Percentiles rank a stretch among this genome's conserved stretches.
phyloP scores from a whole-genome alignment of 2,329 filamentous ascomycete genomes.

The Cercospora janseana region DNA sequence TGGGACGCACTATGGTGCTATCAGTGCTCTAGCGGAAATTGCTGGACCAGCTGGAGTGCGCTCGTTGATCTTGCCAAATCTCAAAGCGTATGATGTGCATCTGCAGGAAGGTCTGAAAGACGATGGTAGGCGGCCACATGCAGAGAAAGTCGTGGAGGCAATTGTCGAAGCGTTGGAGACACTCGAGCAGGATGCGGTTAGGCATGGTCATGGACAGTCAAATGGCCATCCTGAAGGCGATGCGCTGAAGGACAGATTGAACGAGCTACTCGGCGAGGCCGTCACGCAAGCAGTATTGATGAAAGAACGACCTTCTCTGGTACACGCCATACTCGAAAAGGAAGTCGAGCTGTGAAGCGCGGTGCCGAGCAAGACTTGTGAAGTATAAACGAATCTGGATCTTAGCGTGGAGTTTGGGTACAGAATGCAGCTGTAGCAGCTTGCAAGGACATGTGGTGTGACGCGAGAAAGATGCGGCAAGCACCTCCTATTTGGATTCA shows the following conservation, averaged over 20 bases:
- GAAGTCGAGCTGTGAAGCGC: conserved; percentile 23
- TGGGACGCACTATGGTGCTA: conserved; percentile 82
- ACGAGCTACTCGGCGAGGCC: conserved; percentile 47
- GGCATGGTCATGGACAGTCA: conserved; percentile 22
- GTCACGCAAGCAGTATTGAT: conserved; percentile 43
- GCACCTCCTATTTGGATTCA: not conserved
- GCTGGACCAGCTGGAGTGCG: conserved; percentile 67
- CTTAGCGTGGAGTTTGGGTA: conserved; percentile 16
- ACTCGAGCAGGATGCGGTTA: conserved; percentile 49
- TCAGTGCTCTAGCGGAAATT: conserved; percentile 74
- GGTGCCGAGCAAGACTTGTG: no score
- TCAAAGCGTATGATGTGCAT: conserved; percentile 62
- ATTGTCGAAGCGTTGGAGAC: conserved; percentile 57
- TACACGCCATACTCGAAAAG: conserved; percentile 42
- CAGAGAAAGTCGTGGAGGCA: conserved; percentile 59
- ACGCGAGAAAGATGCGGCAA: not conserved
- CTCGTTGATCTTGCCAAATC: conserved; percentile 63
- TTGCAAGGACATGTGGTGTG: not conserved
- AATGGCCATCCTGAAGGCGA: conserved; percentile 46
- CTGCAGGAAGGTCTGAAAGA: conserved; percentile 57
- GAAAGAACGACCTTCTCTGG: conserved; percentile 39
- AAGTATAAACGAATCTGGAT: not conserved
- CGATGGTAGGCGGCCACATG: conserved; percentile 56
- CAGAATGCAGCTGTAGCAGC: conserved; percentile 5
- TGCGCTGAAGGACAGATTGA: conserved; percentile 42